These are phyloP conservation scores for Magnusiomyces suaveolens DNA, from an alignment of 1,139 yeast species.

Conservation along the genomic window DNA sequence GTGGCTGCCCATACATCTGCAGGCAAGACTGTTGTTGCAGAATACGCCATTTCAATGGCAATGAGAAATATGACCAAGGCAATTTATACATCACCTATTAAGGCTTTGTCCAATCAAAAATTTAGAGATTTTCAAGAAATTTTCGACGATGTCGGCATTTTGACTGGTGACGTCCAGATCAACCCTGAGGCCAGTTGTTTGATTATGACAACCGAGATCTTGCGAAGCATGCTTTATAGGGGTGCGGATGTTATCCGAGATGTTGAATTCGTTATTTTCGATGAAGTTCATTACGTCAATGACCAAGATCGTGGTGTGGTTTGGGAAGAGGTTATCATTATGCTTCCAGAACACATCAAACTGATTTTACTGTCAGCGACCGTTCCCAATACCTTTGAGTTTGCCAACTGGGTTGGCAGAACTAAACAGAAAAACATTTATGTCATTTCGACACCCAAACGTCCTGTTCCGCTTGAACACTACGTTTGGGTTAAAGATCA, in stretches of 20 bases:
- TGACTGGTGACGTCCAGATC: constrained; percentile 97
- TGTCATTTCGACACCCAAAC: constrained; percentile 87
- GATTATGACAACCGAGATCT: constrained; percentile 96
- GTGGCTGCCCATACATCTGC: constrained; percentile 99
- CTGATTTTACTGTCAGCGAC: constrained; percentile 64
- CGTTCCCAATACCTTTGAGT: constrained; percentile 93
- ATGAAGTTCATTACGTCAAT: constrained; percentile 93
- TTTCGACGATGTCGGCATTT: constrained; percentile 91
- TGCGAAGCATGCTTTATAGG: constrained; percentile 82
- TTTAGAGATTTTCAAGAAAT: constrained; percentile 87
- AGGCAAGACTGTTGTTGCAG: constrained; percentile 98
- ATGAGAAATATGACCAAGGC: constrained; percentile 84
- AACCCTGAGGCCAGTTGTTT: constrained; percentile 95
- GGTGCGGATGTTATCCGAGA: constrained; percentile 95
- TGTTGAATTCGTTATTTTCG: constrained; percentile 93
- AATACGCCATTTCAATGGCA: constrained; percentile 95
- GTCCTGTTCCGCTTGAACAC: constrained; percentile 92
- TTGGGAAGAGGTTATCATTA: constrained; percentile 97
- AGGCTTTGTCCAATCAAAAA: constrained; percentile 92
- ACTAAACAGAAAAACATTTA: constrained; percentile 92
- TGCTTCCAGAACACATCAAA: constrained; percentile 85
- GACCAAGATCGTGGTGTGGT: constrained; percentile 97
- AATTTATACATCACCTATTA: constrained; percentile 93
- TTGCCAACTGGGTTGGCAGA: constrained; percentile 97
- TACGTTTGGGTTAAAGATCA: constrained; percentile 67